A percentile compares a stretch with the other conserved stretches of the same genome.
Conservation (phyloP, 2,329 filamentous ascomycete genomes). For the Orbilia javanica region DNA sequence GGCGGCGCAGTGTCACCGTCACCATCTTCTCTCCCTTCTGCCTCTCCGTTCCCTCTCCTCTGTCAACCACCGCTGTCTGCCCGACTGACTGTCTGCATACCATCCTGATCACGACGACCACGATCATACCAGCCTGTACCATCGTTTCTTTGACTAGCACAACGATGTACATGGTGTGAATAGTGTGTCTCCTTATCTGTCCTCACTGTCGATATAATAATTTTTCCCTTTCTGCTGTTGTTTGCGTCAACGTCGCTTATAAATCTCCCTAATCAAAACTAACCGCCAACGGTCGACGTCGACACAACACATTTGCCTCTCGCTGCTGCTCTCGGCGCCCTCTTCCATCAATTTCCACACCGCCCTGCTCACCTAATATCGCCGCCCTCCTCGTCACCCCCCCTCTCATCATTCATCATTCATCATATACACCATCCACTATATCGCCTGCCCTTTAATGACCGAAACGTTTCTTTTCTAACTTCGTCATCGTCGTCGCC, state of each 20-base stretch:
- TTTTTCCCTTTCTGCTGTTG: conserved; percentile 21
- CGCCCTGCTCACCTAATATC: conserved; percentile 23
- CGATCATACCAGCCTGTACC: conserved; percentile 16
- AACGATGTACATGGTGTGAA: conserved; percentile 56
- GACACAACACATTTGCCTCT: conserved; percentile 34
- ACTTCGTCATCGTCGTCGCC: conserved; percentile 6
- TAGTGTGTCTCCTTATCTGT: conserved; percentile 20
- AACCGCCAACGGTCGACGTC: conserved; percentile 56
- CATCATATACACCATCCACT: background rate
- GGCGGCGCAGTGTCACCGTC: conserved; percentile 13
- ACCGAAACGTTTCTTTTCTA: conserved; percentile 52
- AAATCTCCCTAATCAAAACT: conserved; percentile 47
- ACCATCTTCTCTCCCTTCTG: conserved; percentile 3
- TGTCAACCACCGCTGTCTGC: conserved; percentile 3
- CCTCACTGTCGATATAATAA: background rate
- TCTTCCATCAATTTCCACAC: conserved; percentile 39
- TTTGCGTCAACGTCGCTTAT: conserved; percentile 47
- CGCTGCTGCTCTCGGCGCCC: conserved; percentile 9
- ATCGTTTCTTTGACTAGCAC: conserved; percentile 58
- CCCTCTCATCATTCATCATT: background rate
- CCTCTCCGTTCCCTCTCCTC: conserved; percentile 11
- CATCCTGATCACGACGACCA: background rate
- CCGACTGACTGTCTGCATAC: background rate
- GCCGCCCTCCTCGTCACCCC: background rate
- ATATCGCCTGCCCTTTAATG: conserved; percentile 39